Base-by-base conservation (phyloP, 805 yeast genomes). In the Lachancea fermentati region DNA sequence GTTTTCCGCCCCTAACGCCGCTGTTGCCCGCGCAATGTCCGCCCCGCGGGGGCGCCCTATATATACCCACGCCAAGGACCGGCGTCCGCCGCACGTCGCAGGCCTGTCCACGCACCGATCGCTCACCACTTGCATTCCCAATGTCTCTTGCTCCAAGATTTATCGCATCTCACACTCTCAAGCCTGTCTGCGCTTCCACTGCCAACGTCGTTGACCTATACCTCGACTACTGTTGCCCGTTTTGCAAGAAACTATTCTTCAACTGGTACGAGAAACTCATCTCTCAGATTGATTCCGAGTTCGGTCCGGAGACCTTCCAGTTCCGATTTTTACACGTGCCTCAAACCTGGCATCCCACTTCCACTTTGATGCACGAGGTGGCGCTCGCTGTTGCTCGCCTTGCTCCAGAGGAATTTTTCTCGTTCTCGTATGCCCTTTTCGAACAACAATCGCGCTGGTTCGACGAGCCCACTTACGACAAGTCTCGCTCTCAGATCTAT, bases 211-310 rank as follows among this genome's bases (percentile, higher is more conserved):
- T 37, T 11, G 41, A 37, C 13, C 30, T 37, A 18, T 37, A 37
- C 30, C 29, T 37, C 25, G 41, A 37, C 36, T 37, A 37, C 36
- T 37, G 41, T 18, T 37, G 41, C 13, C 41, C 32, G 12, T 37
- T 37, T 18, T 30, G 32, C 14, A 24, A 14, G 14, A 32, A 16
- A 15, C n/a, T 37, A n/a, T 37, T 30, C 36, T 11, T 37, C 24
- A 37, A 37, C 11, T 37, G 41, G 41, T 15, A 11, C 18, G 14
- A 31, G 11, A 30, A 32, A 8, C 36, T 37, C 5, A 31, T 37
- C 3, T 36, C 41, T 3, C 31, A 11, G 12, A 37, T 37, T 14
- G 36, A 37, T 13, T n/a, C 30, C 12, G 12, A 37, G 19, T 32
- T 37, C 18, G 14, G 17, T 9, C 17, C 15, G 25, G 34, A 31